phyloP scores from a whole-genome alignment of 148 eudicot species.

The Silene latifolia region DNA sequence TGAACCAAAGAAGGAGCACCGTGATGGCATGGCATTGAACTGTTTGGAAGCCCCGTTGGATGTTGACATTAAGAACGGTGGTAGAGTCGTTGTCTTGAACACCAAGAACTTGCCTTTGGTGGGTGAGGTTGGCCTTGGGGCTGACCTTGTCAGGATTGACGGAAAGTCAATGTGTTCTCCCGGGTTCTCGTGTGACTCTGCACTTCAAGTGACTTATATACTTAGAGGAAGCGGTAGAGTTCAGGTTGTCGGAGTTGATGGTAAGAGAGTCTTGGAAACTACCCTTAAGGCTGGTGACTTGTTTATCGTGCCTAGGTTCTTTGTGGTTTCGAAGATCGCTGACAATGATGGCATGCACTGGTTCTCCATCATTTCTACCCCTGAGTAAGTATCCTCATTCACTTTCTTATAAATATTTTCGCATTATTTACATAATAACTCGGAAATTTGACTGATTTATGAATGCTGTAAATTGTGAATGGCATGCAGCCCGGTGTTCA shows the following conservation, averaged over 20 bases:
- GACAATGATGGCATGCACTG: conserved; percentile 75
- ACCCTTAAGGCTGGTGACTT: conserved; percentile 58
- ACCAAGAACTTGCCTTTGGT: conserved; percentile 90
- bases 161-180: conserved; percentile 81
- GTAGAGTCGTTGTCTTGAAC: conserved; percentile 72
- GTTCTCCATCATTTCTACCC: conserved; percentile 89
- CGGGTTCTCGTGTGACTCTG: conserved; percentile 85
- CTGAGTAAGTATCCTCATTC: conserved; percentile 48
- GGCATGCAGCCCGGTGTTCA: conserved; percentile 80
- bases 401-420: no score
- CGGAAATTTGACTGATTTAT: neutral
- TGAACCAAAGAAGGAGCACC: conserved; percentile 55
- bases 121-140: conserved; percentile 80
- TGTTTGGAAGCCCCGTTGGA: conserved; percentile 83
- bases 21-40: conserved; percentile 66
- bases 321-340: conserved; percentile 77
- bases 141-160: conserved; percentile 71
- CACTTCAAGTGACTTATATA: conserved; percentile 75
- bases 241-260: conserved; percentile 78
- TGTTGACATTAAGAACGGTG: conserved; percentile 70
- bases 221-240: conserved; percentile 81
- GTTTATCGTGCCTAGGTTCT: conserved; percentile 87
- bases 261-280: conserved; percentile 68
- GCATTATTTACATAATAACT: no score
- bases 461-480: neutral